Evolutionary conservation across 2,329 filamentous ascomycete genomes (phyloP), one percentile per base, ranked within the genome.

Genomic region (Colletotrichum camelliae): DNA sequence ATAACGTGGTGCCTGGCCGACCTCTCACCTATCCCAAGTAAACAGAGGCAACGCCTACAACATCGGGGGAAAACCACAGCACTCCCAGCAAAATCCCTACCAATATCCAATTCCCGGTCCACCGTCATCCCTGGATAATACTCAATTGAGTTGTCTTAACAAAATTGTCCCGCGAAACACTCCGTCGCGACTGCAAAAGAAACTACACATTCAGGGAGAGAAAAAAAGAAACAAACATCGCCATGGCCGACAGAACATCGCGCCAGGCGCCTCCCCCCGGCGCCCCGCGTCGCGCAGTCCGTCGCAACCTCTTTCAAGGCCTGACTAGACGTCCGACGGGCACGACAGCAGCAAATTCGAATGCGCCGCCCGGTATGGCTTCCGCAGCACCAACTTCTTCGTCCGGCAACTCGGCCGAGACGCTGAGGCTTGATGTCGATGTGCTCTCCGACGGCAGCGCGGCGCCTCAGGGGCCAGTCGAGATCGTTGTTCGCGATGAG

Each of bases 401-500:
- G 15, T 76, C 75, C 24, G 83, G 83, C 10, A 81, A 81, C 33
- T 85, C 88, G 15, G 84, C 83, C 66, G 89, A 90, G 77, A 88
- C 86, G 52, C 79, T 90, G 71, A 86, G 88, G 66, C 83, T 90
- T 48, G 88, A 89, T 74, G 83, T 84, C 68, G 87, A 89, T 64
- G 84, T 85, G 18, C 81, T 86, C n/a, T 85, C 83, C 7, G 87
- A 89, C 64, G 70, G 70, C 61, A 62, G 72, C 21, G 39, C 33
- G 27, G 13, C 27, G 9, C 24, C 67, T 3, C 67, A 39, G 27
- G 61, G 27, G 21, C 81, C 83, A 2, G 83, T 82, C 1, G 91
- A 93, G 78, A 93, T 94, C 74, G 89, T 94, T 10, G 89, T 93
- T 61, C 87, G 92, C 77, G 89, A 93, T 80, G 85, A 89, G 82